Evolutionary conservation across 768 basidiomycete species (phyloP).

Genomic region (Trametes coccinea): DNA sequence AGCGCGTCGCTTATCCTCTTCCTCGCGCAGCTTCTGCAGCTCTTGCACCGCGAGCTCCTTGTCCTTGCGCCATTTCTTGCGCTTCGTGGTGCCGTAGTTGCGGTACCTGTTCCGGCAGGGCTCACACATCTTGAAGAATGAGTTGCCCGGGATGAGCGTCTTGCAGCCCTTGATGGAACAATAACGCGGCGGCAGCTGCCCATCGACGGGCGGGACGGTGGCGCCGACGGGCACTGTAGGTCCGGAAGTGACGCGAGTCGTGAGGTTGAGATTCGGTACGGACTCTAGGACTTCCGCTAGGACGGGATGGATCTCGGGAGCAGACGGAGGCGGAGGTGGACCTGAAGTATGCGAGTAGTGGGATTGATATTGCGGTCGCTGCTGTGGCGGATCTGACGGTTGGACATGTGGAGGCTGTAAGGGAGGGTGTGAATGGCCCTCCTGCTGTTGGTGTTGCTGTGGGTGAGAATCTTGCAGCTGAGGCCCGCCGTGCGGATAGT

Average conservation of each 20-base stretch:
- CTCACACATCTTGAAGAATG: conserved; percentile 29
- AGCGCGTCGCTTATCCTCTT: conserved; percentile 41
- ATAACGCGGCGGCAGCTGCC: conserved; percentile 33
- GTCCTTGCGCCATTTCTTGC: conserved; percentile 53
- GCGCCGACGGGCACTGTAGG: conserved; percentile 16
- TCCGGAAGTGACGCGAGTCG: conserved; percentile 19
- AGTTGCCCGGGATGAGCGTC: conserved; percentile 41
- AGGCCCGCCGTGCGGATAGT: neutral
- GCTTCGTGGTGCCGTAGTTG: conserved; percentile 54
- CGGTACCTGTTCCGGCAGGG: conserved; percentile 51
- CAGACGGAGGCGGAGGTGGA: conserved; percentile 14
- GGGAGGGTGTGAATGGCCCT: neutral
- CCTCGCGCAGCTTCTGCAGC: conserved; percentile 37
- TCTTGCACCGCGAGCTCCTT: conserved; percentile 45
- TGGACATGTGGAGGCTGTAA: neutral
- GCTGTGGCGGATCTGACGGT: neutral
- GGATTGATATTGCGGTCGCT: neutral
- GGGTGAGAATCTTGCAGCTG: neutral
- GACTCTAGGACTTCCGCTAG: conserved; percentile 14
- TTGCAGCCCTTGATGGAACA: conserved; percentile 62
- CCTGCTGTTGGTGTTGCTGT: neutral
- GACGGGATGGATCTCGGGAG: conserved; percentile 9
- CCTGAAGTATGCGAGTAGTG: neutral
- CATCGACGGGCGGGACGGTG: conserved; percentile 1
- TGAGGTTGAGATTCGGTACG: conserved; percentile 15